Evolutionary conservation across 306 rosid species (phyloP), one percentile per base, ranked within the genome.

Genomic region (Macrotyloma uniflorum): DNA sequence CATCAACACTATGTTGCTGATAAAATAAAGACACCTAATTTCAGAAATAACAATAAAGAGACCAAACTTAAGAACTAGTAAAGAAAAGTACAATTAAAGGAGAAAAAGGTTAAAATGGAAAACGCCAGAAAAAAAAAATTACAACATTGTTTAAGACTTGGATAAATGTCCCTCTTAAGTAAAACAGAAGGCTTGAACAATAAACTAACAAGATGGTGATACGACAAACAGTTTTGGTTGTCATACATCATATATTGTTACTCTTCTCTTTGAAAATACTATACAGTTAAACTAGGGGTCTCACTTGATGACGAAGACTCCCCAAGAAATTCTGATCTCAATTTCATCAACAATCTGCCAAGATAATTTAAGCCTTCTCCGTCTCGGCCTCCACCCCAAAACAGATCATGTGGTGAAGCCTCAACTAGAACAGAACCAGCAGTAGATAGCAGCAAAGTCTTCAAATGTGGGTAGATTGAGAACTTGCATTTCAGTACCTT

Each of bases 321-420:
- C 26, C 92, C 88, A 19, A 89, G 88, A 88, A 95, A 89, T 88
- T 92, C 98, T 1, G 96, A 90, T 74, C 98, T 87, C 84, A 95
- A 72, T 74, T 86, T 91, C 98, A 95, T 95, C 82, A 95, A 79
- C 3, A 92, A 79, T 82, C 98, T 86, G 6, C 98, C 98, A 4
- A 95, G 89, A 85, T 91, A 89, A 58, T 95, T 95, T 46, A 95
- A 85, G 74, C 98, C 98, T 80, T 95, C 98, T 24, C 98, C 98
- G 2, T 87, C 95, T 63, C 97, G 86, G 1, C 98, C 98, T 22
- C 98, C 98, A 0, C 98, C 98, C 98, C 97, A 95, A 77, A 95
- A 87, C 23, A 95, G 90, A 84, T 92, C 98, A 54, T 89, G 95
- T 0, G 97, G 98, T 28, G 98, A 89, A 62, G 98, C 93, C 86